Base-by-base conservation (phyloP, 2,329 filamentous ascomycete species). In the Eutypa lata region DNA sequence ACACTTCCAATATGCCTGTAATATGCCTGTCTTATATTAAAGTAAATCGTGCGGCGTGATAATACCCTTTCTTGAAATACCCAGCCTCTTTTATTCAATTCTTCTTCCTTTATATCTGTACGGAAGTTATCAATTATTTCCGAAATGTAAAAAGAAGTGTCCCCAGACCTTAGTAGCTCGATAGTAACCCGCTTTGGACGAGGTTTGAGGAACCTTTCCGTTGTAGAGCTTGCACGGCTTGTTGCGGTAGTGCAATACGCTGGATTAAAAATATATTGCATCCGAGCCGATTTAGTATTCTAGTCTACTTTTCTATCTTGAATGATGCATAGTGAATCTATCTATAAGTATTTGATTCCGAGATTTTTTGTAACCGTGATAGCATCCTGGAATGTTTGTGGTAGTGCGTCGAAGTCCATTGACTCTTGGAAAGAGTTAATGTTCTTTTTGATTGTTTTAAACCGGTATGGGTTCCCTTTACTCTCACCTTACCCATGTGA, bases 1-100 rank as follows among this genome's bases (percentile, higher is more conserved):
- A 33, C 57, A 60, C 28, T 60, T 53, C 57, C 57, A 60, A 26
- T 60, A 60, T 16, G 48, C 42, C 46, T 60, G 57, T 7, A 24
- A 51, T 10, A 46, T 21, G 6, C 51, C n/a, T n/a, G n/a, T n/a
- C n/a, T n/a, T n/a, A n/a, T n/a, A n/a, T n/a, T 50, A 40, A 54
- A 58, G 31, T 56, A 44, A 7, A 60, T 56, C 14, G 57, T 55
- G 7, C 57, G 51, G 2, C 52, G 52, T 2, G 56, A 54, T 3
- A 60, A 26, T 2, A 52, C 57, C 2, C 57, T 33, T 21, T 60
- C 57, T 24, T 60, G 57, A 31, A 60, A 45, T 8, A 58, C 57
- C 57, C 56, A 60, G 1, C 50, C 57, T 2, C 57, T 51, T 16
- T 45, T 46, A 33, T 54, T 58, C 3, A 60, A 37, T 0, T 38